phyloP scores from a whole-genome alignment of 495 filamentous ascomycete genomes.

The Penicillium malachiteum region DNA sequence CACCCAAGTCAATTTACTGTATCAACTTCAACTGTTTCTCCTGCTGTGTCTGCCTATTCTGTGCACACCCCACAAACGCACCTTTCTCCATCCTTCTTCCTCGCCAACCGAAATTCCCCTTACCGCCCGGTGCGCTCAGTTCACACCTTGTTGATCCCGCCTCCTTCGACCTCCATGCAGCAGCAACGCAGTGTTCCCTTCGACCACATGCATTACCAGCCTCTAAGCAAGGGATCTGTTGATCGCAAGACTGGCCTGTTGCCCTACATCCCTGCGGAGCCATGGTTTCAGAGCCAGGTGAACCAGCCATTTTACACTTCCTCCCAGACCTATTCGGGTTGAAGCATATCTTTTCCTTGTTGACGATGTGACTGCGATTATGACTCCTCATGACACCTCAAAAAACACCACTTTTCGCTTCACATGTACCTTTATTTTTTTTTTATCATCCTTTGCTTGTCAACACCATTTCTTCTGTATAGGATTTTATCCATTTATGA shows the following conservation, averaged over 20 bases:
- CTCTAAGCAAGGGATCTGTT: slow-evolving; percentile 70
- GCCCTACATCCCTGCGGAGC: slow-evolving; percentile 62
- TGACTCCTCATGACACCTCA: slow-evolving; percentile 26
- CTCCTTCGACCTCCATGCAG: slow-evolving; percentile 75
- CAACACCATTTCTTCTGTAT: slow-evolving; percentile 9
- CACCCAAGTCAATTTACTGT: slow-evolving; percentile 38
- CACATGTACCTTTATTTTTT: slow-evolving; percentile 26
- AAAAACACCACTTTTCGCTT: slow-evolving; percentile 21
- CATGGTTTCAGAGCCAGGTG: slow-evolving; percentile 39
- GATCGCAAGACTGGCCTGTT: slow-evolving; percentile 80
- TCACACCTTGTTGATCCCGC: slow-evolving; percentile 84
- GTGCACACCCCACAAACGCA: slow-evolving; percentile 51
- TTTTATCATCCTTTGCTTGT: not conserved
- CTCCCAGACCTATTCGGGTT: slow-evolving; percentile 38
- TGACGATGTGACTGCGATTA: slow-evolving; percentile 25
- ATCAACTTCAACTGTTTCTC: slow-evolving; percentile 39
- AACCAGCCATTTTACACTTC: slow-evolving; percentile 39
- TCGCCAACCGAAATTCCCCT: slow-evolving; percentile 71
- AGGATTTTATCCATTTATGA: slow-evolving; percentile 16
- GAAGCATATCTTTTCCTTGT: slow-evolving; percentile 11
- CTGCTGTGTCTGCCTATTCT: slow-evolving; percentile 42
- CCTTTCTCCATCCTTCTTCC: slow-evolving; percentile 62
- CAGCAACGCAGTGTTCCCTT: slow-evolving; percentile 62
- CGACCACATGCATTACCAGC: slow-evolving; percentile 95
- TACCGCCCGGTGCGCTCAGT: slow-evolving; percentile 89